Evolutionary conservation across 2,329 filamentous ascomycete genomes (phyloP).

Genomic region (Escovopsis sp.): DNA sequence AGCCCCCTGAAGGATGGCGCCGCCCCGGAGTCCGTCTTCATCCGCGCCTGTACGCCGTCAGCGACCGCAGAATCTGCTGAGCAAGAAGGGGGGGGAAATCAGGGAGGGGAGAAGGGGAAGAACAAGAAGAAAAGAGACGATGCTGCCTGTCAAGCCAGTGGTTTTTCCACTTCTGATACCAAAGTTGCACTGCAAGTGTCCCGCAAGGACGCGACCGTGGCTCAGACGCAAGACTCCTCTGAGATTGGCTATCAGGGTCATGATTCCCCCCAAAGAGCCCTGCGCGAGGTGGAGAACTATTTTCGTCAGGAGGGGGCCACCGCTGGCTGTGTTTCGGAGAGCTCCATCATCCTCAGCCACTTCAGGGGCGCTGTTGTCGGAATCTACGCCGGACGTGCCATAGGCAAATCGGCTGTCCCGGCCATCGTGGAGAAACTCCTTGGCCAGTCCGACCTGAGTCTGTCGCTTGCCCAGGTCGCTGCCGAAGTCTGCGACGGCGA

Average conservation of each 20-base stretch:
- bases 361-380: not conserved
- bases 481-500: not conserved
- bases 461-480: not conserved
- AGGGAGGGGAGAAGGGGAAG: no score
- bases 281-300: not conserved
- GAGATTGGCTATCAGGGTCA: not conserved
- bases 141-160: not conserved
- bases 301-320: not conserved
- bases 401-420: not conserved
- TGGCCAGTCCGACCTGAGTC: not conserved
- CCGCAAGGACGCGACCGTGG: not conserved
- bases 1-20: not conserved
- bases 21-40: not conserved
- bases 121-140: not conserved
- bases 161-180: not conserved
- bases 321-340: not conserved
- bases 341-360: not conserved
- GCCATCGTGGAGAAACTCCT: constrained; percentile 1
- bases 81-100: not conserved
- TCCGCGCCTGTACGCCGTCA: constrained; percentile 1
- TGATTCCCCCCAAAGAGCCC: not conserved
- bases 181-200: not conserved
- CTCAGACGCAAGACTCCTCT: no score
- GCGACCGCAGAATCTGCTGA: not conserved
- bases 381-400: not conserved